A percentile compares a stretch with the other conserved stretches of the same genome.
Conservation (phyloP, 768 basidiomycete species). For the Lentinula lateritia region DNA sequence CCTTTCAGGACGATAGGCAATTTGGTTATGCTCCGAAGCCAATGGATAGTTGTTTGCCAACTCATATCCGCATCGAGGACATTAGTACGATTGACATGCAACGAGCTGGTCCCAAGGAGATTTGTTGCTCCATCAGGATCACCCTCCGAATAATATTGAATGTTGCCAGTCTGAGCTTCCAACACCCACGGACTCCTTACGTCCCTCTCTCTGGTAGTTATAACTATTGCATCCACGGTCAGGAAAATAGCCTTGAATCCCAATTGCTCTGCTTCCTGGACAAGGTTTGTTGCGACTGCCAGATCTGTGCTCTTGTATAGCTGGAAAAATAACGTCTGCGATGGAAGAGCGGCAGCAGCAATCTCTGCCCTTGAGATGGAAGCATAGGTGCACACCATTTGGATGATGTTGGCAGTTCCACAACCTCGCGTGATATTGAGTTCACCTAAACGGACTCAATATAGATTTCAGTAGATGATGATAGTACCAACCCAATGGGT, state of each 20-base stretch:
- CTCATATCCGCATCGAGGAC: slow-evolving; percentile 72
- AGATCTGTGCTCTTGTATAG: slow-evolving; percentile 80
- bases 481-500: slow-evolving; percentile 43
- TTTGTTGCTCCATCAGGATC: slow-evolving; percentile 22
- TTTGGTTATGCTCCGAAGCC: slow-evolving; percentile 64
- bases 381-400: slow-evolving; percentile 81
- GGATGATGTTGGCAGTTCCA: slow-evolving; percentile 62
- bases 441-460: slow-evolving; percentile 48
- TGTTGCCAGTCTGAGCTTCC: slow-evolving; percentile 48
- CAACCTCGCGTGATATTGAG: slow-evolving; percentile 74
- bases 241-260: slow-evolving; percentile 89
- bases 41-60: slow-evolving; percentile 75
- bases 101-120: slow-evolving; percentile 54
- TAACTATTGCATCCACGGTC: slow-evolving; percentile 85
- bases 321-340: slow-evolving; percentile 74
- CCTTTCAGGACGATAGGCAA: slow-evolving; percentile 77
- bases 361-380: slow-evolving; percentile 64
- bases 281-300: slow-evolving; percentile 56
- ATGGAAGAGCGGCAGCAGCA: slow-evolving; percentile 44
- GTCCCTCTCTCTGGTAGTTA: slow-evolving; percentile 77
- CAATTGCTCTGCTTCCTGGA: slow-evolving; percentile 62
- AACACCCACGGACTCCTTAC: slow-evolving; percentile 52
- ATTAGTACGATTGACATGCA: slow-evolving; percentile 39
- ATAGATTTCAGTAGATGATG: not conserved
- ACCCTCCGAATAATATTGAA: slow-evolving; percentile 19